Evolutionary conservation across 331 rosid species (phyloP), one percentile per base, ranked within the genome.

Genomic region (Erythrophleum ivorense): DNA sequence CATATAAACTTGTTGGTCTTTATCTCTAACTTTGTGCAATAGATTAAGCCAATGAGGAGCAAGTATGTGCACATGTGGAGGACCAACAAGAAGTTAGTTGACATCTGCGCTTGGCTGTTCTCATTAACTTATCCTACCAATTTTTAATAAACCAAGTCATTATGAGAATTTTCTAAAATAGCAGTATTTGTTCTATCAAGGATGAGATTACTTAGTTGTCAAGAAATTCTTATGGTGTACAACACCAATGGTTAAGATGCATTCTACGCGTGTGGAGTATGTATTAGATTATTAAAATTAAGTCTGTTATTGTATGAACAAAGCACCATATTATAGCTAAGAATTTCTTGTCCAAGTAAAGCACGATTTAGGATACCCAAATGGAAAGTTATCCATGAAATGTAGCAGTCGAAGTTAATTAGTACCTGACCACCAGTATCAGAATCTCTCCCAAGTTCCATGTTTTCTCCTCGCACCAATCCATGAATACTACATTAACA

Each of bases 381-480:
- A 41, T 15, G 52, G 1, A 53, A 54, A 59, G 19, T 49, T 43
- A 7, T 65, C 46, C 53, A 34, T 72, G 74, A 65, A 50, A 34
- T 50, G 1, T 15, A 46, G 60, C 7, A 40, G 69, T n/a, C 14
- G 33, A 45, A 45, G 34, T 46, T 58, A 18, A 64, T 21, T 19
- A 19, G 41, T 78, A 91, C 97, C 92, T 93, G 97, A 16, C 97
- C 97, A 64, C 97, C 97, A 0, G 97, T 93, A 67, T 93, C 97
- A 54, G 97, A 93, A 81, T 93, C 97, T 83, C 92, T 86, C 63
- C 97, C 97, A 12, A 93, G 97, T 81, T 93, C 97, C 97, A 93
- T 93, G 78, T 93, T 91, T 75, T 93, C 97, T 64, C 94, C 97
- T 74, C 97, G 90, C 41, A 93, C 85, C 89, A 93, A 80, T 59